A percentile compares a stretch with the other conserved stretches of the same genome.
phyloP scores from a whole-genome alignment of 2,329 filamentous ascomycete species.

The Salinomyces thailandicus region DNA sequence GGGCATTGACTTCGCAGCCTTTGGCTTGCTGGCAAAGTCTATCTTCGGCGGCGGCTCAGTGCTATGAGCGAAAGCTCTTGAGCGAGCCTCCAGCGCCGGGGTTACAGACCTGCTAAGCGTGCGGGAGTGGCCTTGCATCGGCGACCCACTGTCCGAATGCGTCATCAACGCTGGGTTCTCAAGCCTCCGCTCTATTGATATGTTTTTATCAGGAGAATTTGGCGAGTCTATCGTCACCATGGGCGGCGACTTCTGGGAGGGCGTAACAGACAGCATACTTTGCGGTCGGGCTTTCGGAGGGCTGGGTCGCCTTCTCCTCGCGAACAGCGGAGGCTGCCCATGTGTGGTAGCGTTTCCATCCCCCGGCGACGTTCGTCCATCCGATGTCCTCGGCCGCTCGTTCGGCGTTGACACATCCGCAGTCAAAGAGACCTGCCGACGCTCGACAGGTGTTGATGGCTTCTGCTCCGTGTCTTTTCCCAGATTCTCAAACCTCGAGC shows the following conservation, averaged over 20 bases:
- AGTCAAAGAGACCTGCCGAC: conserved; percentile 10
- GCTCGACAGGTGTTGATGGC: conserved; percentile 9
- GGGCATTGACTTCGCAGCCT: conserved; percentile 2
- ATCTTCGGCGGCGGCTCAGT: conserved; percentile 4
- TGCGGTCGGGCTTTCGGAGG: conserved; percentile 32
- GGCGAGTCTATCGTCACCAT: conserved; percentile 36
- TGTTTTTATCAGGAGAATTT: conserved; percentile 7
- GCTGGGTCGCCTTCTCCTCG: conserved; percentile 23
- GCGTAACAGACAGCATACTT: conserved; percentile 40
- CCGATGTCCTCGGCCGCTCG: conserved; percentile 14
- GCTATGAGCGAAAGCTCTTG: conserved; percentile 24
- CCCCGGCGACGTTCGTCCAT: conserved; percentile 1
- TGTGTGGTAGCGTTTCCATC: neutral
- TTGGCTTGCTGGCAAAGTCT: conserved; percentile 7
- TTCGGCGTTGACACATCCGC: conserved; percentile 3
- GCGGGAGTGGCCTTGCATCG: conserved; percentile 25
- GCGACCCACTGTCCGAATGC: conserved; percentile 16
- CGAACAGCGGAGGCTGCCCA: conserved; percentile 1
- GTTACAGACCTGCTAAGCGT: conserved; percentile 32
- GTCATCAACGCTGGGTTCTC: conserved; percentile 13
- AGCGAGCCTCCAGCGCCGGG: conserved; percentile 31
- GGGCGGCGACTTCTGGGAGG: conserved; percentile 45
- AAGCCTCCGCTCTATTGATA: conserved; percentile 11
- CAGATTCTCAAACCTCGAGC: conserved; percentile 74
- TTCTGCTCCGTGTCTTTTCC: conserved; percentile 17